phyloP scores from a whole-genome alignment of 2,329 filamentous ascomycete genomes.

The Ophiosphaerella korrae region DNA sequence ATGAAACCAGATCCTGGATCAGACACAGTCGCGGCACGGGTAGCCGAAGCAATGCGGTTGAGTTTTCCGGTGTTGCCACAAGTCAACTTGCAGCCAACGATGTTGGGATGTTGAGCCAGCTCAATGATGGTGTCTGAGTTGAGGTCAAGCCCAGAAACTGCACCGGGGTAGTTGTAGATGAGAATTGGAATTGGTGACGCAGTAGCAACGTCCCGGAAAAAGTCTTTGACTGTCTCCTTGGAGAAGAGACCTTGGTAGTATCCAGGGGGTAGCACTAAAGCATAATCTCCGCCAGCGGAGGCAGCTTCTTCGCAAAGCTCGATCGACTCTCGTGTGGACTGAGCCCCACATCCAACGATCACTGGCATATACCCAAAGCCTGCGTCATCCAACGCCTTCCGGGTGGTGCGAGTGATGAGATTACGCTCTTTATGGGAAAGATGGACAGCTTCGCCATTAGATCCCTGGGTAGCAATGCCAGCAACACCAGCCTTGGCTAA shows the following conservation, averaged over 20 bases:
- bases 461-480: conserved; percentile 77
- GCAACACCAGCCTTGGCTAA: conserved; percentile 74
- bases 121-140: conserved; percentile 66
- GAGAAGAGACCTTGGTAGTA: conserved; percentile 75
- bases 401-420: conserved; percentile 70
- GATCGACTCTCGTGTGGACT: conserved; percentile 75
- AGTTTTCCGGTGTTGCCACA: conserved; percentile 74
- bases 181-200: conserved; percentile 68
- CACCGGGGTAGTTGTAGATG: conserved; percentile 73
- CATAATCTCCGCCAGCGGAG: conserved; percentile 73
- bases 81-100: conserved; percentile 71
- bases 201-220: conserved; percentile 69
- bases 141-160: conserved; percentile 66
- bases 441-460: conserved; percentile 83
- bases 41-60: conserved; percentile 63
- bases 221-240: conserved; percentile 63
- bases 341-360: conserved; percentile 76
- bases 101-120: conserved; percentile 66
- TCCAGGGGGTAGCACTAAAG: conserved; percentile 74
- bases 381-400: conserved; percentile 69
- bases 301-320: conserved; percentile 71
- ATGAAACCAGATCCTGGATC: conserved; percentile 62
- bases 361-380: conserved; percentile 70
- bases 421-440: conserved; percentile 72
- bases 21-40: conserved; percentile 45